phyloP scores from a whole-genome alignment of 1,284 basidiomycete species.

The Trichosporon sp. region DNA sequence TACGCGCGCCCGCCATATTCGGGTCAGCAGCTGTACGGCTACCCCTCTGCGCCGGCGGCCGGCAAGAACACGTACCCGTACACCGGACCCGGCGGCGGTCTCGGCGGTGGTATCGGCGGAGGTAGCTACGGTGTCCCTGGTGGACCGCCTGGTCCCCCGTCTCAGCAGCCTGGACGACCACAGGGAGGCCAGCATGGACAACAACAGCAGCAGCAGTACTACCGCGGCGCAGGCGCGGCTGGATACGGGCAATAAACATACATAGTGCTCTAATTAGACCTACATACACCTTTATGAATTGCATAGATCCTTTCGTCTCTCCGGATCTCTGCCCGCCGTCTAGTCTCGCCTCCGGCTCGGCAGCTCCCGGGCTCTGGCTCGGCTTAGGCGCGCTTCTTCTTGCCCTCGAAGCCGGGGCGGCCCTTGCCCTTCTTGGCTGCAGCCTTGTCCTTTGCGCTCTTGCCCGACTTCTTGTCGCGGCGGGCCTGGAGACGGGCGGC shows the following conservation, averaged over 20 bases:
- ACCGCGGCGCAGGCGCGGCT: constrained; percentile 12
- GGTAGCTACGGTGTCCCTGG: constrained; percentile 16
- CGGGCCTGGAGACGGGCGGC: constrained; percentile 74
- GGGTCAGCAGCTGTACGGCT: constrained; percentile 14
- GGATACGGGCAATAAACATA: constrained; percentile 19
- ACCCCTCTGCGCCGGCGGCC: neutral
- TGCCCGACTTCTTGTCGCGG: constrained; percentile 72
- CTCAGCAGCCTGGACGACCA: constrained; percentile 10
- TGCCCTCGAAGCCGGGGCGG: constrained; percentile 49
- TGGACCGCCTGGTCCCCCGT: neutral
- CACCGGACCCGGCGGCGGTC: neutral
- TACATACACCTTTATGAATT: constrained; percentile 21
- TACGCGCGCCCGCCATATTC: constrained; percentile 1
- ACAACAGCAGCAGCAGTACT: constrained; percentile 6
- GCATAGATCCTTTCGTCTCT: constrained; percentile 11
- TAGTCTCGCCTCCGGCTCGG: neutral
- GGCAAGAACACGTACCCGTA: neutral
- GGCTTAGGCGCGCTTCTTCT: constrained; percentile 28
- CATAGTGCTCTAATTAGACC: constrained; percentile 18
- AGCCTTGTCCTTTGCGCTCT: constrained; percentile 59
- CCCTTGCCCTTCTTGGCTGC: constrained; percentile 33
- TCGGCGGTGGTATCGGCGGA: neutral
- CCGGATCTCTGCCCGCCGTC: too few relatives aligned
- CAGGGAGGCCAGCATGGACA: neutral
- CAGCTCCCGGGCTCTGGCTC: too few relatives aligned